Evolutionary conservation across 768 basidiomycete species (phyloP).

Genomic region (Suillus tomentosus): DNA sequence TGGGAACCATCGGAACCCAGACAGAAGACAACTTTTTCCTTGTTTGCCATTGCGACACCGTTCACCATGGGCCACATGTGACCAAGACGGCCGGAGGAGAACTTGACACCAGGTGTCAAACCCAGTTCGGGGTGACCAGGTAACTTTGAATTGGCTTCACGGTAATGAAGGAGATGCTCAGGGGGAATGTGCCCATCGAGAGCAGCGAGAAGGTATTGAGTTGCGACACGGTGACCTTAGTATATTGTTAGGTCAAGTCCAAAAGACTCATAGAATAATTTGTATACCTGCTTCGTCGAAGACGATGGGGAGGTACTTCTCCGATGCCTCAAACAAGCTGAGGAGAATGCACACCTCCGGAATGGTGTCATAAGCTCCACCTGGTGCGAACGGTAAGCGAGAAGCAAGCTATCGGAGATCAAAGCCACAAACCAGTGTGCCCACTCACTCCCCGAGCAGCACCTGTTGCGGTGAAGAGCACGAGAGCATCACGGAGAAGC

Average conservation of each 20-base stretch:
- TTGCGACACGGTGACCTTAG: conserved; percentile 85
- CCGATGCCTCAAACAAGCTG: conserved; percentile 63
- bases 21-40: conserved; percentile 75
- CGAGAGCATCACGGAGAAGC: conserved; percentile 81
- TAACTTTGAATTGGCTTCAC: conserved; percentile 82
- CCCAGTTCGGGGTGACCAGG: conserved; percentile 91
- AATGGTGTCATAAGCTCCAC: conserved; percentile 74
- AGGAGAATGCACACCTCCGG: conserved; percentile 84
- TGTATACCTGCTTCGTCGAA: conserved; percentile 81
- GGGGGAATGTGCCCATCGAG: conserved; percentile 70
- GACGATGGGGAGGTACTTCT: conserved; percentile 66
- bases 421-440: conserved; percentile 60
- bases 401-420: conserved; percentile 4
- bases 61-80: conserved; percentile 92
- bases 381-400: conserved; percentile 29
- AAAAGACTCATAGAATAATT: not conserved
- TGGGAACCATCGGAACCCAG: conserved; percentile 90
- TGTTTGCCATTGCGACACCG: conserved; percentile 80
- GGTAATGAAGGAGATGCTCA: conserved; percentile 83
- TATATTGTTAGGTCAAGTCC: conserved; percentile 7
- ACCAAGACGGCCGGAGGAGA: conserved; percentile 90
- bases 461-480: conserved; percentile 84
- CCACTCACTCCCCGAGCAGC: conserved; percentile 86
- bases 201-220: conserved; percentile 83
- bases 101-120: conserved; percentile 89